phyloP scores from a whole-genome alignment of 2,329 filamentous ascomycete species.

The Aspergillus vadensis region DNA sequence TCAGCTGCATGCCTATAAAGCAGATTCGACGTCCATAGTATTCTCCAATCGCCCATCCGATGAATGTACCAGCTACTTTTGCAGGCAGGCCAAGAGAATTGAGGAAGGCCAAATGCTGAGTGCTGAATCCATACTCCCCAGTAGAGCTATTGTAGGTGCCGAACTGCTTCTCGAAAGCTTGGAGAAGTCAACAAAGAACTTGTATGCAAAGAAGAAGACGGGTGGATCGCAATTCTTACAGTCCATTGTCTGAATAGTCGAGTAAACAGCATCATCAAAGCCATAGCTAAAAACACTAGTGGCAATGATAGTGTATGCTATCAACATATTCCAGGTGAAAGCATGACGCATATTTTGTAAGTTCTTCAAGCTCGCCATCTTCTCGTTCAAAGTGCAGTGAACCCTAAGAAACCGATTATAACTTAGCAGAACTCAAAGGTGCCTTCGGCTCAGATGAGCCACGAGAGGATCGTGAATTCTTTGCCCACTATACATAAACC shows the following conservation, averaged over 20 bases:
- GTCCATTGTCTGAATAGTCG: slow-evolving; percentile 1
- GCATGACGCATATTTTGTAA: background rate
- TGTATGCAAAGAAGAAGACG: background rate
- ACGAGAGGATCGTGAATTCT: too few relatives aligned
- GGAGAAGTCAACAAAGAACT: background rate
- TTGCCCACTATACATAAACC: too few relatives aligned
- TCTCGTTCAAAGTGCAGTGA: background rate
- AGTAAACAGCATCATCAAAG: background rate
- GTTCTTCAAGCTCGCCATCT: background rate
- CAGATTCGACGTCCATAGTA: slow-evolving; percentile 1
- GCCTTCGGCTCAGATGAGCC: background rate
- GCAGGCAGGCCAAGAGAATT: slow-evolving; percentile 1
- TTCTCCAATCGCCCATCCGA: background rate
- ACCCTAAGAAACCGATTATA: too few relatives aligned
- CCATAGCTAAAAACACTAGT: slow-evolving; percentile 2
- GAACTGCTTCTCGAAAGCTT: background rate
- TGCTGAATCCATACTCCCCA: background rate
- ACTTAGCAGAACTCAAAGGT: too few relatives aligned
- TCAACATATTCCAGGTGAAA: slow-evolving; percentile 6
- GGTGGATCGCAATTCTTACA: background rate
- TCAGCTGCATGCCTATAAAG: slow-evolving; percentile 1
- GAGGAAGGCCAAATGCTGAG: background rate
- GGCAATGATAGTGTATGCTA: background rate
- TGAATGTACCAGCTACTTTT: background rate
- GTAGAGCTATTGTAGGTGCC: background rate